These are phyloP conservation scores for Cryptococcus amylolentus DNA, from an alignment of 1,284 basidiomycete species.

Conservation along the genomic window DNA sequence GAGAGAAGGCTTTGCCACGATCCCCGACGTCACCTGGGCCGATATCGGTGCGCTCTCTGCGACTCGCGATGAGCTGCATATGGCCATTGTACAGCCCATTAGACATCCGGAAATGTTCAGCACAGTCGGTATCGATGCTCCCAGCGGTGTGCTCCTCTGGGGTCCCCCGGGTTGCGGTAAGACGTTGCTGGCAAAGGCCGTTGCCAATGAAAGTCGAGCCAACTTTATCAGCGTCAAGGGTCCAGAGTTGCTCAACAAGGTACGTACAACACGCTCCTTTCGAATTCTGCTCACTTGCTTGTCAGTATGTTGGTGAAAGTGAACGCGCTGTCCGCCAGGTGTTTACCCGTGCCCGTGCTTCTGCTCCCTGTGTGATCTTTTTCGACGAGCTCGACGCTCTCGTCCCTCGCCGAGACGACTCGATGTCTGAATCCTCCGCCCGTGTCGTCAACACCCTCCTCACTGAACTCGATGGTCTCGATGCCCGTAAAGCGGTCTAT, in stretches of 20 bases:
- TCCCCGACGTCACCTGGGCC: slow-evolving; percentile 91
- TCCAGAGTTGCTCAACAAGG: slow-evolving; percentile 93
- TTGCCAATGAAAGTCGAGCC: slow-evolving; percentile 88
- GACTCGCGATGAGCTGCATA: slow-evolving; percentile 86
- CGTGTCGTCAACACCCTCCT: slow-evolving; percentile 97
- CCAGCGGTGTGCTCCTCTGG: slow-evolving; percentile 94
- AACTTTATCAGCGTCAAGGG: slow-evolving; percentile 99
- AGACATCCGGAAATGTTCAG: slow-evolving; percentile 82
- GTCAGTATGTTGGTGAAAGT: slow-evolving; percentile 93
- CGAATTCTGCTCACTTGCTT: not conserved
- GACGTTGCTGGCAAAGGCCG: slow-evolving; percentile 91
- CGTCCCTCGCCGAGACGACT: slow-evolving; percentile 89
- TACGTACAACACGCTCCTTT: slow-evolving; percentile 39
- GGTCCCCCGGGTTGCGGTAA: slow-evolving; percentile 98
- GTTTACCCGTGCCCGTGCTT: slow-evolving; percentile 96
- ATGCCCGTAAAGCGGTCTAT: slow-evolving; percentile 84
- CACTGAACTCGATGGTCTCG: slow-evolving; percentile 93
- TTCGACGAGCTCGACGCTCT: slow-evolving; percentile 98
- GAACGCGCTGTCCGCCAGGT: slow-evolving; percentile 93
- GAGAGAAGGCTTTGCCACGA: slow-evolving; percentile 94
- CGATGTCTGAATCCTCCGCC: slow-evolving; percentile 87
- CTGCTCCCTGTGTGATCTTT: slow-evolving; percentile 98
- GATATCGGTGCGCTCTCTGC: slow-evolving; percentile 88
- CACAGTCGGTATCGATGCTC: slow-evolving; percentile 77
- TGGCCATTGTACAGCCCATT: slow-evolving; percentile 97